Conservation (phyloP, 2,329 filamentous ascomycete genomes). For the Colletotrichum theobromicola region DNA sequence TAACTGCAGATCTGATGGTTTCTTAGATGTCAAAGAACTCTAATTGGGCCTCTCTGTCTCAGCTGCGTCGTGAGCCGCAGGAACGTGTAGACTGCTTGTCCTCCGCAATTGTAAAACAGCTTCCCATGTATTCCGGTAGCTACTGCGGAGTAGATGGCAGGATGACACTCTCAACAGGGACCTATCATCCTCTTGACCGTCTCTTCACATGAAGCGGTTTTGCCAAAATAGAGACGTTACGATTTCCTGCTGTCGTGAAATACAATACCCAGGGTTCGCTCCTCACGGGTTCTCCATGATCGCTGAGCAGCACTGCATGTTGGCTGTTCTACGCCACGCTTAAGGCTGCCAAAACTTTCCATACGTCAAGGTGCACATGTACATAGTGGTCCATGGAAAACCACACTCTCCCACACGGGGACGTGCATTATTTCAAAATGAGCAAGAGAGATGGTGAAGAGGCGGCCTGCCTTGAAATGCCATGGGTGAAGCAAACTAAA, state of each 20-base stretch:
- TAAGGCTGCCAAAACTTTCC: neutral
- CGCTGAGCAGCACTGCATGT: neutral
- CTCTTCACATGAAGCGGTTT: neutral
- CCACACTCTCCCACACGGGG: neutral
- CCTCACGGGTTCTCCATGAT: neutral
- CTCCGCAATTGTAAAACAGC: too few relatives aligned
- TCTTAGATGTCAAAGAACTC: neutral
- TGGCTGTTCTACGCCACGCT: neutral
- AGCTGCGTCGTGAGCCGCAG: neutral
- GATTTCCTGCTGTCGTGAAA: neutral
- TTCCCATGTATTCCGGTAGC: too few relatives aligned
- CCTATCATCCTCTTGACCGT: neutral
- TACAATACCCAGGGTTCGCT: neutral
- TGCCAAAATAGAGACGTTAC: neutral
- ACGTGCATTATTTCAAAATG: neutral
- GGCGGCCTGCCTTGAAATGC: neutral
- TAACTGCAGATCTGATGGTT: neutral
- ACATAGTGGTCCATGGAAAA: neutral
- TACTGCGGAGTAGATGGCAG: too few relatives aligned
- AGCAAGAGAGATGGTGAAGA: neutral
- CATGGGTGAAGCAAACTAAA: neutral
- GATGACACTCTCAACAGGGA: neutral
- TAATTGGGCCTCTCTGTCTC: neutral
- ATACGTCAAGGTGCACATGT: neutral
- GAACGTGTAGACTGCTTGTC: neutral